Conservation (phyloP, 805 yeast genomes). For the Candida pseudoglaebosa region DNA sequence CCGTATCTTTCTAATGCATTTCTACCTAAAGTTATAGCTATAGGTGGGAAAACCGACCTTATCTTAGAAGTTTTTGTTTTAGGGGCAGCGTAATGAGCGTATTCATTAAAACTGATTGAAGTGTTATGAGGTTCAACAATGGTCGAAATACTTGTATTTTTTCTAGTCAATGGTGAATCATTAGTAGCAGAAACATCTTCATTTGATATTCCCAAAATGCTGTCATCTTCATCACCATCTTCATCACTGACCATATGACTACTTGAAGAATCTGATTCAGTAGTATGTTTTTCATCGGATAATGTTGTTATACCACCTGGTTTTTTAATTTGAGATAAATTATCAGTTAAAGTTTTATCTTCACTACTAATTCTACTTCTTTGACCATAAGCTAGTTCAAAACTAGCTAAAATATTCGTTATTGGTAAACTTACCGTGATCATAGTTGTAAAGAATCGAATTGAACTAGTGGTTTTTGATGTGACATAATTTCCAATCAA, state of each 20-base stretch:
- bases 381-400: conserved; percentile 34
- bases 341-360: conserved; percentile 5
- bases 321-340: background rate
- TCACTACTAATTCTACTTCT: conserved; percentile 13
- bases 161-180: conserved; percentile 8
- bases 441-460: conserved; percentile 45
- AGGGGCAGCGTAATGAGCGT: conserved; percentile 74
- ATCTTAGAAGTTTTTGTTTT: conserved; percentile 62
- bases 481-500: conserved; percentile 54
- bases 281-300: conserved; percentile 2
- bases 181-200: background rate
- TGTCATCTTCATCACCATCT: conserved; percentile 8
- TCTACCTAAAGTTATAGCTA: conserved; percentile 74
- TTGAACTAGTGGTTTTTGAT: conserved; percentile 41
- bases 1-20: conserved; percentile 69
- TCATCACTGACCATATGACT: conserved; percentile 5
- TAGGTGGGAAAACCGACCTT: conserved; percentile 67
- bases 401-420: conserved; percentile 45
- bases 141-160: conserved; percentile 17
- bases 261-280: conserved; percentile 8
- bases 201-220: conserved; percentile 3
- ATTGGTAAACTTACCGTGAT: conserved; percentile 53
- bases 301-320: background rate
- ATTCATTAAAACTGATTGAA: conserved; percentile 55
- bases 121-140: conserved; percentile 15